Evolutionary conservation across 129 eudicot species (phyloP).

Genomic region (Erigeron canadensis): DNA sequence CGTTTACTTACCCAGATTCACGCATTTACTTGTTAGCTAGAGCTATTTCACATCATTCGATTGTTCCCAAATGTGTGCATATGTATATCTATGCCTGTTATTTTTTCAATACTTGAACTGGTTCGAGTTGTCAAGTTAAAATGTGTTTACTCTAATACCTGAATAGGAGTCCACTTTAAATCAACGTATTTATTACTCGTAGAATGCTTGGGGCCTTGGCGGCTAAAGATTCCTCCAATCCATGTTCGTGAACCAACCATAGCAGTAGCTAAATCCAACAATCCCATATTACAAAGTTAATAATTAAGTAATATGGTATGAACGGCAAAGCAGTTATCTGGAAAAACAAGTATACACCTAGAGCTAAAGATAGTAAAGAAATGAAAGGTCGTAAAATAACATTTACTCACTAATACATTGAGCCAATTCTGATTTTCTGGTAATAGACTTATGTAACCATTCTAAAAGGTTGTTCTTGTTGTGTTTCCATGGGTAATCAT

Average conservation of each 20-base stretch:
- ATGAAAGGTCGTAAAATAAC: conserved; percentile 1
- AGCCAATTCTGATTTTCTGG: conserved; percentile 60
- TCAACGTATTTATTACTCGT: conserved; percentile 48
- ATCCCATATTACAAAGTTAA: neutral
- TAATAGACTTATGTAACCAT: conserved; percentile 62
- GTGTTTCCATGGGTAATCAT: conserved; percentile 51
- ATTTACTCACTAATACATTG: conserved; percentile 86
- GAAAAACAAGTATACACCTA: neutral
- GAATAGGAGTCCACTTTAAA: conserved; percentile 43
- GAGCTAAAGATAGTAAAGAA: neutral
- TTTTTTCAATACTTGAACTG: neutral
- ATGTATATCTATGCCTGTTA: neutral
- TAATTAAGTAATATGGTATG: neutral
- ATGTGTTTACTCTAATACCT: conserved; percentile 38
- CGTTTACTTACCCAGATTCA: no score
- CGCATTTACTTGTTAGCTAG: no score
- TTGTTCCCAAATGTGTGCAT: neutral
- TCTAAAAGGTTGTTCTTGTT: conserved; percentile 46
- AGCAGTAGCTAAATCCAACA: conserved; percentile 73
- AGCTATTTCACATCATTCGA: neutral
- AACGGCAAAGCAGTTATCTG: neutral
- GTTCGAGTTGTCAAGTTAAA: neutral
- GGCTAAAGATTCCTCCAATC: conserved; percentile 81
- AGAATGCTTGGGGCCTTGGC: conserved; percentile 55
- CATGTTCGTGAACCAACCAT: conserved; percentile 96